Conservation (phyloP, 208 protist species). For the Trypanosoma boissoni region DNA sequence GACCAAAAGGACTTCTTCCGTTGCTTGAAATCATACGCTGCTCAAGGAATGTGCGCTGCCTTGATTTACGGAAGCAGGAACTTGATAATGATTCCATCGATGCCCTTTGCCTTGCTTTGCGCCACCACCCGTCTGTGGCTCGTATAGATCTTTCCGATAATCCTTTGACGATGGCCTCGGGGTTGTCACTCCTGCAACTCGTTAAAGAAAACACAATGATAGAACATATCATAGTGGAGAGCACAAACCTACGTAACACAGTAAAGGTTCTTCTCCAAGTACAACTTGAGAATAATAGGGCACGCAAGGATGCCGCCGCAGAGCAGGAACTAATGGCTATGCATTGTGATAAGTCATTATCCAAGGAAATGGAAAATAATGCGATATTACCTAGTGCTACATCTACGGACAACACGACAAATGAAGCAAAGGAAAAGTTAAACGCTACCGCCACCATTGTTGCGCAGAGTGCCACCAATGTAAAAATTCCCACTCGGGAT, state of each 20-base stretch:
- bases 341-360: background rate
- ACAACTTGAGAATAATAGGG: constrained; percentile 57
- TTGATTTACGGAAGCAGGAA: constrained; percentile 64
- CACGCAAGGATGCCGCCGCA: background rate
- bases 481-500: constrained; percentile 4
- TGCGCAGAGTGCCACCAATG: background rate
- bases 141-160: constrained; percentile 83
- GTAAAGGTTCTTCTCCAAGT: constrained; percentile 45
- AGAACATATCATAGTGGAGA: constrained; percentile 62
- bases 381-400: background rate
- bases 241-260: constrained; percentile 46
- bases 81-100: constrained; percentile 62
- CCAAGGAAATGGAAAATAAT: too few relatives aligned
- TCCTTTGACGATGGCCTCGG: constrained; percentile 71
- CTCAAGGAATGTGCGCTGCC: constrained; percentile 33
- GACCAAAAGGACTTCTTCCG: constrained; percentile 69
- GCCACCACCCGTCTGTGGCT: constrained; percentile 53
- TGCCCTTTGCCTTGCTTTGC: constrained; percentile 46
- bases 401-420: background rate
- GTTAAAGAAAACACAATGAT: constrained; percentile 54
- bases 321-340: background rate
- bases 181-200: constrained; percentile 62
- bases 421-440: background rate
- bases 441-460: background rate
- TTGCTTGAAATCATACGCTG: constrained; percentile 74